Conservation (phyloP, 495 filamentous ascomycete species). For the Tetracladium marchalianum region DNA sequence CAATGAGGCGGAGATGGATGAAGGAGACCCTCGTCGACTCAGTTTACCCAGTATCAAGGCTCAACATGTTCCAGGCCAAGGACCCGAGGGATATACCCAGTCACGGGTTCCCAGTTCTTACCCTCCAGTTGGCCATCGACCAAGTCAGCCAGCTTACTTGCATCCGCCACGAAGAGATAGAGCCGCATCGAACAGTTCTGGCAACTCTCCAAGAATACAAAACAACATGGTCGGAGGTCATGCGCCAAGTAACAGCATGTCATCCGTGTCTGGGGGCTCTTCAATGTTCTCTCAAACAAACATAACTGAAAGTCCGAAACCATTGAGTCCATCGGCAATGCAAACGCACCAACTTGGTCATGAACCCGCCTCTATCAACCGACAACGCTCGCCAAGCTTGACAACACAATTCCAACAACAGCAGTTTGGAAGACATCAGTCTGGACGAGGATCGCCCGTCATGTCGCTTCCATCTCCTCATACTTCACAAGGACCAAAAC, state of each 20-base stretch:
- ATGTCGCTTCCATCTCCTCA: slow-evolving; percentile 30
- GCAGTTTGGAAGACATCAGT: slow-evolving; percentile 47
- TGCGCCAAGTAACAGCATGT: slow-evolving; percentile 36
- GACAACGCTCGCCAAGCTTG: slow-evolving; percentile 61
- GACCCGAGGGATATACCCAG: slow-evolving; percentile 36
- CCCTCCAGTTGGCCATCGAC: slow-evolving; percentile 52
- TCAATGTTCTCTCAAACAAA: slow-evolving; percentile 59
- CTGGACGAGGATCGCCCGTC: slow-evolving; percentile 29
- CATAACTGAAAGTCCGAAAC: slow-evolving; percentile 82
- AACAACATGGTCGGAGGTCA: slow-evolving; percentile 30
- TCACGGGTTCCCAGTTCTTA: slow-evolving; percentile 63
- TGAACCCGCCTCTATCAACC: slow-evolving; percentile 39
- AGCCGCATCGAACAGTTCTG: slow-evolving; percentile 39
- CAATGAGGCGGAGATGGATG: slow-evolving; percentile 55
- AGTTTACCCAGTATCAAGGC: slow-evolving; percentile 67
- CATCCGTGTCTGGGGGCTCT: slow-evolving; percentile 36
- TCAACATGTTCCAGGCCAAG: slow-evolving; percentile 49
- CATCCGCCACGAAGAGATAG: slow-evolving; percentile 50
- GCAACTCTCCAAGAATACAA: slow-evolving; percentile 33
- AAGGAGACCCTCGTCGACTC: slow-evolving; percentile 40
- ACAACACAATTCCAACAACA: slow-evolving; percentile 58
- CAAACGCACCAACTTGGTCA: slow-evolving; percentile 51
- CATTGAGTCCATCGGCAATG: slow-evolving; percentile 60
- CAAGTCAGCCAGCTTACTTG: slow-evolving; percentile 36
- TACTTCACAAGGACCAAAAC: slow-evolving; percentile 25